Conservation (phyloP, 257 asterid genomes). For the Phtheirospermum japonicum region DNA sequence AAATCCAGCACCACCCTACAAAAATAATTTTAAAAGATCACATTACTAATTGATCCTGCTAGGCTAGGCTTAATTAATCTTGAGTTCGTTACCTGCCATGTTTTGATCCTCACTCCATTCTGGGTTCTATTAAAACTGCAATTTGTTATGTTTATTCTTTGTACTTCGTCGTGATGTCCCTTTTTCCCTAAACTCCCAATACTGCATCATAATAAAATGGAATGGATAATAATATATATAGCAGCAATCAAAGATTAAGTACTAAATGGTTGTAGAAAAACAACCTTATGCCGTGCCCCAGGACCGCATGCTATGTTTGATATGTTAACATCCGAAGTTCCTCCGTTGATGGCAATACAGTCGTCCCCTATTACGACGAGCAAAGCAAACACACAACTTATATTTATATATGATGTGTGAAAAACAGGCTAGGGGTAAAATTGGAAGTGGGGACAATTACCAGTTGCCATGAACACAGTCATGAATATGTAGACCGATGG, state of each 20-base stretch:
- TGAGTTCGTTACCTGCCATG: slow-evolving; percentile 48
- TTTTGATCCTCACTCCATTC: slow-evolving; percentile 53
- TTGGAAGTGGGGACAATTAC: slow-evolving; percentile 15
- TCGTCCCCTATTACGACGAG: slow-evolving; percentile 52
- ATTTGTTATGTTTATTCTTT: slow-evolving; percentile 32
- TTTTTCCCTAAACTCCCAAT: slow-evolving; percentile 46
- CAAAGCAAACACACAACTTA: no score
- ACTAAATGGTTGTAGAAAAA: background rate
- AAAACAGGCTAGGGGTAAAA: background rate
- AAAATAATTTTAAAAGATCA: no score
- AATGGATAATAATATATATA: background rate
- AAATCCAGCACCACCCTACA: slow-evolving; percentile 48
- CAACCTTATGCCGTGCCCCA: slow-evolving; percentile 56
- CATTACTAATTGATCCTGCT: no score
- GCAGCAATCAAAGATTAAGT: no score
- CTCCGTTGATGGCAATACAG: slow-evolving; percentile 51
- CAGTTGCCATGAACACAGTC: slow-evolving; percentile 37
- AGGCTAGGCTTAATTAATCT: background rate
- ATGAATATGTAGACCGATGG: slow-evolving; percentile 32
- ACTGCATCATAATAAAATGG: slow-evolving; percentile 32
- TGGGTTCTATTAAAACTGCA: slow-evolving; percentile 38
- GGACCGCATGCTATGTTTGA: slow-evolving; percentile 44
- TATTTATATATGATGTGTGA: no score
- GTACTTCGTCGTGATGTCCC: slow-evolving; percentile 36
- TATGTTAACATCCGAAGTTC: slow-evolving; percentile 35